phyloP scores from a whole-genome alignment of 1,139 yeast genomes.

The Ashbya aceris region DNA sequence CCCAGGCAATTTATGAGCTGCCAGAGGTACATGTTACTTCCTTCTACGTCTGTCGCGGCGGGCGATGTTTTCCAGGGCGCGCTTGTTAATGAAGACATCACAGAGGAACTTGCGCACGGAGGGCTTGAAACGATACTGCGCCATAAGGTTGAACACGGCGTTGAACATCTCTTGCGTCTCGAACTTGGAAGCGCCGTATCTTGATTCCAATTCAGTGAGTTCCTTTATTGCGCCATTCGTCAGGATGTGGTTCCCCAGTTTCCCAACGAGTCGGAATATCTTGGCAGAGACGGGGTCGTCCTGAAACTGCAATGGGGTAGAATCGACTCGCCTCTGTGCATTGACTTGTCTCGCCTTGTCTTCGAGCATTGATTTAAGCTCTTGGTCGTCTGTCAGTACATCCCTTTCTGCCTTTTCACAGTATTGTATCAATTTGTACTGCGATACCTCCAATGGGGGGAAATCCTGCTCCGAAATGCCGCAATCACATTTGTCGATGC shows the following conservation, averaged over 20 bases:
- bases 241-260: slow-evolving; percentile 52
- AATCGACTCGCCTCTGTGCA: not conserved
- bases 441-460: slow-evolving; percentile 1
- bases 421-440: not conserved
- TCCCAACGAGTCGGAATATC: slow-evolving; percentile 49
- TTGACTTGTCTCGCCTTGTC: slow-evolving; percentile 5
- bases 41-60: slow-evolving; percentile 33
- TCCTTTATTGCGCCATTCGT: slow-evolving; percentile 60
- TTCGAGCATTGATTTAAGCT: slow-evolving; percentile 6
- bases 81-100: slow-evolving; percentile 53
- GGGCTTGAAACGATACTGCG: slow-evolving; percentile 56
- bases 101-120: slow-evolving; percentile 59
- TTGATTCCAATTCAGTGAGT: slow-evolving; percentile 46
- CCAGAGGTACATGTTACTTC: not conserved
- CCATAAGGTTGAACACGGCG: slow-evolving; percentile 54
- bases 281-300: slow-evolving; percentile 38
- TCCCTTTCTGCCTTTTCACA: slow-evolving; percentile 1
- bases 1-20: not conserved
- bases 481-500: not conserved
- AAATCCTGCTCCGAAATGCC: not conserved
- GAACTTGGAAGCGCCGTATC: slow-evolving; percentile 44
- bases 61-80: slow-evolving; percentile 46
- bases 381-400: slow-evolving; percentile 2
- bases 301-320: slow-evolving; percentile 1
- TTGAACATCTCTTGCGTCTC: slow-evolving; percentile 48